These are phyloP conservation scores for Acanthochlamys bracteata DNA, from an alignment of 106 monocot species.

Conservation along the genomic window DNA sequence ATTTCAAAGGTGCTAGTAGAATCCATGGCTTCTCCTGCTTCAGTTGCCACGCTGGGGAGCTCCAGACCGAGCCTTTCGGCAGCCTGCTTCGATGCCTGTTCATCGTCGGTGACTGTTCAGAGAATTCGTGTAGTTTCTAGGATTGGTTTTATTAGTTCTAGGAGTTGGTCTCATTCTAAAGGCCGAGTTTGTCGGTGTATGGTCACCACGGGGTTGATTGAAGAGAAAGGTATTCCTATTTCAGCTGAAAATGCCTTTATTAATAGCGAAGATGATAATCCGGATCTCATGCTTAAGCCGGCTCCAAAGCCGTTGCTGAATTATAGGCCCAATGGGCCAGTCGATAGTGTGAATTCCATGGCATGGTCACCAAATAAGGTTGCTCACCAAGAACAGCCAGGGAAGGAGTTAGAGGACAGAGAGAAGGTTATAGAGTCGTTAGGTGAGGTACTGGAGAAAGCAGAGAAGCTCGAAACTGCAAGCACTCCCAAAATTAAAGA, in stretches of 20 bases:
- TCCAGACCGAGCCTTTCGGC: slow-evolving; percentile 27
- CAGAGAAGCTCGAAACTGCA: slow-evolving; percentile 64
- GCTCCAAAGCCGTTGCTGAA: slow-evolving; percentile 56
- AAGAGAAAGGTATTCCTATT: slow-evolving; percentile 46
- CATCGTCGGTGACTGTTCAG: slow-evolving; percentile 17
- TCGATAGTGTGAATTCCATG: slow-evolving; percentile 11
- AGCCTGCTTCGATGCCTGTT: slow-evolving; percentile 20
- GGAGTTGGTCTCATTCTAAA: slow-evolving; percentile 24
- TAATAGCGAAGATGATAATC: slow-evolving; percentile 21
- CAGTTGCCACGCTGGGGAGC: slow-evolving; percentile 65
- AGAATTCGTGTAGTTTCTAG: slow-evolving; percentile 52
- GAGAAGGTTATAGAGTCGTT: slow-evolving; percentile 72
- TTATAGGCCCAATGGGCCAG: slow-evolving; percentile 22
- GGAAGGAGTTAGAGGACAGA: slow-evolving; percentile 26
- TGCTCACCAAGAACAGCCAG: slow-evolving; percentile 12
- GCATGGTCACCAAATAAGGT: slow-evolving; percentile 11
- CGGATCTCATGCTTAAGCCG: slow-evolving; percentile 70
- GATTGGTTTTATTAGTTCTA: slow-evolving; percentile 27
- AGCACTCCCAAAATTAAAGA: slow-evolving; percentile 25
- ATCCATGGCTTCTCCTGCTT: slow-evolving; percentile 75
- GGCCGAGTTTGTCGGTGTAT: slow-evolving; percentile 48
- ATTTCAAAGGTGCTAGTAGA: background rate
- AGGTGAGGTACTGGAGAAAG: slow-evolving; percentile 84
- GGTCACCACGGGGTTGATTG: slow-evolving; percentile 53
- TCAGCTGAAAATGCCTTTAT: slow-evolving; percentile 46